A percentile compares a stretch with the other conserved stretches of the same genome.
phyloP scores from a whole-genome alignment of 1,284 basidiomycete genomes.

The Dichomitus squalens region DNA sequence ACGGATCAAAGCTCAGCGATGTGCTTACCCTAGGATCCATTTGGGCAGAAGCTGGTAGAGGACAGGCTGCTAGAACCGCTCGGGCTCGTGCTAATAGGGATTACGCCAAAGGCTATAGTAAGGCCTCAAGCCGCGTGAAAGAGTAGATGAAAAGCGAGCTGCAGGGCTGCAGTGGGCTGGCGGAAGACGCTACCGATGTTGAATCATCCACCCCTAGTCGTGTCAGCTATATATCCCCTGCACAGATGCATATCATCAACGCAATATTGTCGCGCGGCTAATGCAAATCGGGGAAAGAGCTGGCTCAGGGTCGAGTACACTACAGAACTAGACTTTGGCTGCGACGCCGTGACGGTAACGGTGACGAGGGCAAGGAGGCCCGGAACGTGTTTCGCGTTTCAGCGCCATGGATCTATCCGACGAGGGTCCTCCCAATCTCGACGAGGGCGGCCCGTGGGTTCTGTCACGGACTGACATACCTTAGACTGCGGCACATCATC shows the following conservation, averaged over 20 bases:
- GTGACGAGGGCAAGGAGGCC: slow-evolving; percentile 3
- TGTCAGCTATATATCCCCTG: slow-evolving; percentile 4
- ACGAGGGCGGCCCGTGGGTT: slow-evolving; percentile 5
- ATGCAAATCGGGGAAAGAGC: not conserved
- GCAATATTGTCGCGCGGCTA: slow-evolving; percentile 6
- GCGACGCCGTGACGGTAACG: not conserved
- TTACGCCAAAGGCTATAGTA: slow-evolving; percentile 6
- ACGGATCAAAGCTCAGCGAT: not conserved
- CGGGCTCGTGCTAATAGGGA: slow-evolving; percentile 12
- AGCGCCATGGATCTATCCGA: slow-evolving; percentile 16
- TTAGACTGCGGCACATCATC: not conserved
- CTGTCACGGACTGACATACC: not conserved
- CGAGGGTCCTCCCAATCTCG: slow-evolving; percentile 11
- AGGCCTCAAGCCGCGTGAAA: slow-evolving; percentile 10
- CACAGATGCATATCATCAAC: slow-evolving; percentile 1
- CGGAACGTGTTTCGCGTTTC: slow-evolving; percentile 26
- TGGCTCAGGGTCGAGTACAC: not conserved
- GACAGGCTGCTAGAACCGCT: slow-evolving; percentile 1
- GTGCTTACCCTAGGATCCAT: slow-evolving; percentile 18
- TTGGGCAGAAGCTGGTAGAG: slow-evolving; percentile 2
- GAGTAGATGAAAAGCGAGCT: not conserved
- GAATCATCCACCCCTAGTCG: not conserved
- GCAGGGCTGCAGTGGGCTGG: not conserved
- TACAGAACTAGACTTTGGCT: not conserved
- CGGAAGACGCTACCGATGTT: not conserved